Evolutionary conservation across 805 yeast species (phyloP).

Genomic region (Candida argentea): DNA sequence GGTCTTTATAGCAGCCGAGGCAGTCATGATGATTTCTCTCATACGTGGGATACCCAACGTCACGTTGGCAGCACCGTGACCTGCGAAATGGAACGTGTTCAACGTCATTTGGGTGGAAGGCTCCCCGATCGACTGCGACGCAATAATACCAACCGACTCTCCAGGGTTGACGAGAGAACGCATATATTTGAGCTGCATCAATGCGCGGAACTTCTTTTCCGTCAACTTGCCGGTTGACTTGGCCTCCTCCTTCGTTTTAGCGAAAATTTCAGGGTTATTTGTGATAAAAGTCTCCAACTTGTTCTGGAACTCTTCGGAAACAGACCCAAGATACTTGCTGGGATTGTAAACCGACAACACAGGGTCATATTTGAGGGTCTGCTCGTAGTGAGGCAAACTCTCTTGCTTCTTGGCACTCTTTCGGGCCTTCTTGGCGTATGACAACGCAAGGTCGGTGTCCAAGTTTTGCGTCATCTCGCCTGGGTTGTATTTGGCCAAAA

Average conservation of each 20-base stretch:
- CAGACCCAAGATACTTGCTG: conserved; percentile 83
- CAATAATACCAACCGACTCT: conserved; percentile 96
- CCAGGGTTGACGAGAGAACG: conserved; percentile 92
- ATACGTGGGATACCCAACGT: conserved; percentile 99
- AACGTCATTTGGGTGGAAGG: conserved; percentile 99
- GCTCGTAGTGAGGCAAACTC: conserved; percentile 52
- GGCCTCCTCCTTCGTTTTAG: conserved; percentile 41
- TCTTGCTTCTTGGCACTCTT: conserved; percentile 61
- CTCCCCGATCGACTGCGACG: conserved; percentile 97
- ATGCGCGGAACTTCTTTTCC: conserved; percentile 81
- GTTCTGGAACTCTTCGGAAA: conserved; percentile 79
- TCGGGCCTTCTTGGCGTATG: conserved; percentile 72
- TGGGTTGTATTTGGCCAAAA: conserved; percentile 80
- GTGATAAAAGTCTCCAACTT: conserved; percentile 65
- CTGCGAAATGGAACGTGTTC: conserved; percentile 96
- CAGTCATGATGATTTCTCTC: conserved; percentile 99
- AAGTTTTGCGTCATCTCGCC: conserved; percentile 58
- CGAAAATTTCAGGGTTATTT: conserved; percentile 45
- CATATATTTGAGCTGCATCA: conserved; percentile 98
- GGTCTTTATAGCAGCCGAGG: conserved; percentile 90
- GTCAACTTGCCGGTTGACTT: conserved; percentile 40
- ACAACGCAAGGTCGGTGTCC: conserved; percentile 74
- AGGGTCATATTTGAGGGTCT: conserved; percentile 70
- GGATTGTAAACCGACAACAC: conserved; percentile 81
- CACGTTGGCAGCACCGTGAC: conserved; percentile 99